Evolutionary conservation across 1,139 yeast species (phyloP), one percentile per base, ranked within the genome.

Genomic region (Trichomonascaceae sp.): DNA sequence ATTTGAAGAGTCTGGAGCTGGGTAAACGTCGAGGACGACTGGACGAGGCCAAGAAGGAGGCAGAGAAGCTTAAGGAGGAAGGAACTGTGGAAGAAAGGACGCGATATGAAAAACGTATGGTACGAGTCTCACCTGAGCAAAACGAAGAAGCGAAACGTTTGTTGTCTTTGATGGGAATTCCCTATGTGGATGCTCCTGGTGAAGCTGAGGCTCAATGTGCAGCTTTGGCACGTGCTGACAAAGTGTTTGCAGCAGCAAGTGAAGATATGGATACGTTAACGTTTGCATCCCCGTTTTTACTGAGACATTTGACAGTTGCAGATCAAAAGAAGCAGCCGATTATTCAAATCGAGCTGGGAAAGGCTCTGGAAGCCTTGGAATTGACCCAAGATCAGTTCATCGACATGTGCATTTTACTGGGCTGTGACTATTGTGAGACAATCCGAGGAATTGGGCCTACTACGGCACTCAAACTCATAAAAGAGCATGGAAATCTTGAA

Each of bases 181-280:
- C 99, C 0, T 88, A 75, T 63, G 86, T 93, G 7, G 82, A 84
- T 55, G 98, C 99, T 0, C 99, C 99, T 0, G 86, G 96, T 69
- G 99, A 93, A 70, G 99, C 99, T 0, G 99, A 93, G 68, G 96
- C 99, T 0, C 98, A 93, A 66, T 93, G 99, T 74, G 99, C 99
- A 0, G 95, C 84, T 60, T 73, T 93, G 55, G 97, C 98, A 1
- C 81, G 83, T 57, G 82, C 83, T 15, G 97, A 96, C 3, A 73
- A 73, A 55, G 98, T 93, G 0, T 93, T 84, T 68, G 99, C 96
- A 12, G 96, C 99, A 1, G 99, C 98, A 0, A 87, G 96, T 2
- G 99, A 93, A 69, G 99, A 93, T 80, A 93, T 93, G 99, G 99
- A 93, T 71, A 95, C 99, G 0, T 71, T 93, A 55, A 93, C 98